Evolutionary conservation across 345 rosid genomes (phyloP).

Genomic region (Lepidium aucheri): DNA sequence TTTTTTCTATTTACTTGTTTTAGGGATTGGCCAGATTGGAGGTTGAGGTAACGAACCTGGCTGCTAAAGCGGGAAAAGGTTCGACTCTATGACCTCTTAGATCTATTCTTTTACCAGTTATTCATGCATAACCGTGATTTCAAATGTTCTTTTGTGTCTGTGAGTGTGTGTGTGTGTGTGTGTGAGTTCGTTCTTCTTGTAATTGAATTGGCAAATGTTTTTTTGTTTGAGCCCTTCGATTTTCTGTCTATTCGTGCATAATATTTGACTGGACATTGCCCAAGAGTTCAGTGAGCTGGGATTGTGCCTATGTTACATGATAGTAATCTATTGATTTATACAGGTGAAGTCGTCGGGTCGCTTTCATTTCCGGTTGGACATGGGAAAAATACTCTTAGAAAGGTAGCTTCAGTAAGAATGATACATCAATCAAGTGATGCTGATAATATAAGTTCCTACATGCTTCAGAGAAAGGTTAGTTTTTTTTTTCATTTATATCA

Average conservation of each 20-base stretch:
- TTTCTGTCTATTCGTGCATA: not conserved
- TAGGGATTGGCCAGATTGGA: slow-evolving; percentile 87
- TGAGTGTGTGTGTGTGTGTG: too few species aligned
- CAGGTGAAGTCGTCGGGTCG: slow-evolving; percentile 95
- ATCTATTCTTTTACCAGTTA: slow-evolving; percentile 1
- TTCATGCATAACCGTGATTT: not conserved
- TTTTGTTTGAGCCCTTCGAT: slow-evolving; percentile 4
- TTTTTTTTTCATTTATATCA: slow-evolving; percentile 1
- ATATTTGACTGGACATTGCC: not conserved
- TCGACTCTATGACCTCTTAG: slow-evolving; percentile 6
- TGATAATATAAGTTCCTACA: slow-evolving; percentile 45
- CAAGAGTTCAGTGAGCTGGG: not conserved
- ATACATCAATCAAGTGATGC: slow-evolving; percentile 47
- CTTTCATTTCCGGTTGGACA: slow-evolving; percentile 78
- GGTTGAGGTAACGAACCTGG: slow-evolving; percentile 97
- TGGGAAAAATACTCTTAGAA: slow-evolving; percentile 51
- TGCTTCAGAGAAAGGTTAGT: slow-evolving; percentile 71
- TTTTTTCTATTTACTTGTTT: slow-evolving; percentile 4
- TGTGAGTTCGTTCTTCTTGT: not conserved
- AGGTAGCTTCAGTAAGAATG: slow-evolving; percentile 73
- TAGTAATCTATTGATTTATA: slow-evolving; percentile 22
- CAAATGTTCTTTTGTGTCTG: not conserved
- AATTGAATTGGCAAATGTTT: not conserved
- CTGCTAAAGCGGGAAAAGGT: slow-evolving; percentile 99
- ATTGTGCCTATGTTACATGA: slow-evolving; percentile 16